These are phyloP conservation scores for Tolypocladium paradoxum DNA, from an alignment of 2,329 filamentous ascomycete species.

Conservation along the genomic window DNA sequence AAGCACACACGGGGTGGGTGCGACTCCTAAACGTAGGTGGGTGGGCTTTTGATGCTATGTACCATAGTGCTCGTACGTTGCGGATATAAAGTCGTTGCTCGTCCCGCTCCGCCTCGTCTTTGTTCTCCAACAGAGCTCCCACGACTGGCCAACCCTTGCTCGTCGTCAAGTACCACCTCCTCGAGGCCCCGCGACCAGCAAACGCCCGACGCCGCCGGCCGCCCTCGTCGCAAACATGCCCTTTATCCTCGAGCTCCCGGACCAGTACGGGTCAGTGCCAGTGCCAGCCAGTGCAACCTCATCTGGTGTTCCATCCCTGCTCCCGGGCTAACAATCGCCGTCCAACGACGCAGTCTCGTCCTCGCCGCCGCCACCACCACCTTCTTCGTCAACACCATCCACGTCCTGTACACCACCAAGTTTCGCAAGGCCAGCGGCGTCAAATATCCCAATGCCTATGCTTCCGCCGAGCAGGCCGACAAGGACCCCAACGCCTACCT, in stretches of 20 bases:
- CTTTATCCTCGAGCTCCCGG: slow-evolving; percentile 31
- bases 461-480: slow-evolving; percentile 38
- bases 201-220: not conserved
- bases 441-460: slow-evolving; percentile 48
- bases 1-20: not conserved
- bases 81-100: not conserved
- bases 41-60: no score
- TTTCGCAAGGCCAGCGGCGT: slow-evolving; percentile 43
- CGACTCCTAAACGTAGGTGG: not conserved
- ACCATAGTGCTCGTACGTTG: not conserved
- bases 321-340: not conserved
- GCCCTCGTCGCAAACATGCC: slow-evolving; percentile 25
- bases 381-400: slow-evolving; percentile 46
- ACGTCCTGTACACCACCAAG: slow-evolving; percentile 33
- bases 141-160: not conserved
- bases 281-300: no score
- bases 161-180: not conserved
- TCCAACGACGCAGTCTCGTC: slow-evolving; percentile 42
- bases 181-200: no score
- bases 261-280: slow-evolving; percentile 37
- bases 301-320: not conserved
- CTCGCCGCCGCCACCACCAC: slow-evolving; percentile 45
- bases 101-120: not conserved
- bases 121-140: no score
- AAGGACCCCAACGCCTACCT: slow-evolving; percentile 41